phyloP scores from a whole-genome alignment of 2,329 filamentous ascomycete genomes.

The Xylaria sp. region DNA sequence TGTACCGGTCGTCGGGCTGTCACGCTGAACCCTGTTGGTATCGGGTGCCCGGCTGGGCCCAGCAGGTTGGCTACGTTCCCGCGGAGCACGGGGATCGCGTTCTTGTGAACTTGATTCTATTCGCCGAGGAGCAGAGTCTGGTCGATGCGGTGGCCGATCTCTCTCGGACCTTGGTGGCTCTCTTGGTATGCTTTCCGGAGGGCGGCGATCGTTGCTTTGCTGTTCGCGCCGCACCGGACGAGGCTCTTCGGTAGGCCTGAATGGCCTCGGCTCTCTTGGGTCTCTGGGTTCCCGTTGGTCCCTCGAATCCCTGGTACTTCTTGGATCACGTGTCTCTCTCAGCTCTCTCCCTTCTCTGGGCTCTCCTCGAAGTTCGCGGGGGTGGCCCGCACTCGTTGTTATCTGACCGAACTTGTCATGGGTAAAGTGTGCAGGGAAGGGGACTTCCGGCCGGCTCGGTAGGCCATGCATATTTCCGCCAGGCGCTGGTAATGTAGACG shows the following conservation, averaged over 20 bases:
- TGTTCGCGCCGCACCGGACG: conserved; percentile 49
- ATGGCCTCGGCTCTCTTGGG: conserved; percentile 43
- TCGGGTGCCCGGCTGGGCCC: conserved; percentile 32
- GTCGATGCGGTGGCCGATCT: conserved; percentile 40
- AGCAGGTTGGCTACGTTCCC: conserved; percentile 38
- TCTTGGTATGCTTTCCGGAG: conserved; percentile 40
- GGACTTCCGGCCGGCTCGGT: conserved; percentile 62
- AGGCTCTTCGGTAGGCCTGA: conserved; percentile 44
- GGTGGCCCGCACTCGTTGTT: conserved; percentile 37
- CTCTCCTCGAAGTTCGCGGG: conserved; percentile 37
- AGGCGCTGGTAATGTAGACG: conserved; percentile 32
- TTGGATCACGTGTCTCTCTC: conserved; percentile 40
- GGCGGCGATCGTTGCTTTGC: conserved; percentile 45
- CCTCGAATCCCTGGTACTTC: conserved; percentile 42
- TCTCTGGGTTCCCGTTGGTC: conserved; percentile 36
- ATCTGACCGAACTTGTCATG: conserved; percentile 50
- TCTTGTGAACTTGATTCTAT: conserved; percentile 42
- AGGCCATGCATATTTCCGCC: conserved; percentile 43
- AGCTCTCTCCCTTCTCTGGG: conserved; percentile 37
- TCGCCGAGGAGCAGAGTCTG: conserved; percentile 31
- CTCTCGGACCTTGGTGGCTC: conserved; percentile 44
- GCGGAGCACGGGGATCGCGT: conserved; percentile 37
- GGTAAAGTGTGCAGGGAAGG: conserved; percentile 51
- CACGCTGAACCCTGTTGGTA: conserved; percentile 28
- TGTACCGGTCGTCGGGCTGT: conserved; percentile 31